Conservation (phyloP, 345 rosid genomes). For the Citrus medica region DNA sequence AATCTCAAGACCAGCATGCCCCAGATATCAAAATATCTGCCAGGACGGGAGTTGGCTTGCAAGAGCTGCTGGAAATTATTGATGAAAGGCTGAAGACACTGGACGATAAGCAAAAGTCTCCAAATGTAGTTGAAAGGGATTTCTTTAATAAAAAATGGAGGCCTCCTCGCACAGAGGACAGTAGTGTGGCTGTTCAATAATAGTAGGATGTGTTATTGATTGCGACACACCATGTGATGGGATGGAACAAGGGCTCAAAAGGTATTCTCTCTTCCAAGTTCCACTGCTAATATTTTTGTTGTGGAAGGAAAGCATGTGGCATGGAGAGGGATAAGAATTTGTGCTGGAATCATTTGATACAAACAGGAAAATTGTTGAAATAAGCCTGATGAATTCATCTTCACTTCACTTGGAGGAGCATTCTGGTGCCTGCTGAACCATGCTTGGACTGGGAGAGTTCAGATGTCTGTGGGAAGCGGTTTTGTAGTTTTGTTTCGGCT, state of each 20-base stretch:
- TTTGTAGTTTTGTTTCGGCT: background rate
- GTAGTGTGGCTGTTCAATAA: slow-evolving; percentile 28
- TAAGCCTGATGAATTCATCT: background rate
- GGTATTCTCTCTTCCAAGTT: background rate
- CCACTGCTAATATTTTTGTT: background rate
- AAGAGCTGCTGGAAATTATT: slow-evolving; percentile 58
- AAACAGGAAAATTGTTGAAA: background rate
- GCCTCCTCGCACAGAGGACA: slow-evolving; percentile 49
- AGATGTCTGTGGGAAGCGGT: background rate
- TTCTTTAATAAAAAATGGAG: slow-evolving; percentile 60
- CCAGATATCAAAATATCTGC: slow-evolving; percentile 77
- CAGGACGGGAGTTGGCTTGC: slow-evolving; percentile 65
- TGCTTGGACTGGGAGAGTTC: background rate
- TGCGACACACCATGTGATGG: background rate
- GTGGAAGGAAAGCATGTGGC: background rate
- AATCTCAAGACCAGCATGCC: slow-evolving; percentile 22
- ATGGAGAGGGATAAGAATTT: background rate
- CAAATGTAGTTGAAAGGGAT: slow-evolving; percentile 34
- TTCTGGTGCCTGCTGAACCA: background rate
- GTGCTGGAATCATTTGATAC: background rate
- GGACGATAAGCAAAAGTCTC: slow-evolving; percentile 36
- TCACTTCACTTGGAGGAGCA: no score
- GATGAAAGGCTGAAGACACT: slow-evolving; percentile 48
- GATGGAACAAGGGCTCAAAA: background rate
- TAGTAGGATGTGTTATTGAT: slow-evolving; percentile 1